Base-by-base conservation (phyloP, 352 stramenopile species). In the Phytophthora pinifolia region DNA sequence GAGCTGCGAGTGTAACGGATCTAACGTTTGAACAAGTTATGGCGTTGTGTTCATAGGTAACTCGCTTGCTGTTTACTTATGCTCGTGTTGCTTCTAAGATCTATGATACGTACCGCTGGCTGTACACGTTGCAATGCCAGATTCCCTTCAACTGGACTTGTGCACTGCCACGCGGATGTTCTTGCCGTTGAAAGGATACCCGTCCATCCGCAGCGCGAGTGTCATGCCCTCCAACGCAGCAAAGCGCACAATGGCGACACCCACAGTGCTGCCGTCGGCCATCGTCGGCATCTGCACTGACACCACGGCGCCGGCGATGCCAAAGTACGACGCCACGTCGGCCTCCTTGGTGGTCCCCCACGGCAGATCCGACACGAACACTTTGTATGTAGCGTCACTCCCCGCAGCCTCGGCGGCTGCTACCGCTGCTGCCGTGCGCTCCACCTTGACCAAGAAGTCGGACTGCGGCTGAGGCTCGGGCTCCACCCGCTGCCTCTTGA, bases 211-310 rank as follows among this genome's bases (percentile, higher is more conserved):
- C 59, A 89, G 49, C 27, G 79, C 79, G 3, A 71, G 66, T 44
- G 61, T 67, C 61, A 83, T 76, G 20, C 74, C 68, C 15, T 85
- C 74, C n/a, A 72, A 50, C 10, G 67, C 46, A 3, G 60, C 64
- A 58, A 89, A 89, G 7, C 67, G 71, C 39, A 89, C 70, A 49
- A 89, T 70, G 5, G 79, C 76, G 14, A 88, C 73, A 38, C 76
- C 79, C 15, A 89, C 79, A 10, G 79, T 89, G 54, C 74, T 87
- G 44, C 79, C 72, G 48, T 85, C 74, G n/a, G 74, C 57, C 72
- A 87, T 89, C 14, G 70, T 87, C 13, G 79, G 79, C 72, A 89
- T 89, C 46, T 79, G 70, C 34, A 86, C 74, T 1, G 67, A 83
- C 59, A 71, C 49, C 10, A 89, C 69, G 9, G 52, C 30, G 17